phyloP scores from a whole-genome alignment of 2,329 filamentous ascomycete species.

The Hypoxylon rubiginosum region DNA sequence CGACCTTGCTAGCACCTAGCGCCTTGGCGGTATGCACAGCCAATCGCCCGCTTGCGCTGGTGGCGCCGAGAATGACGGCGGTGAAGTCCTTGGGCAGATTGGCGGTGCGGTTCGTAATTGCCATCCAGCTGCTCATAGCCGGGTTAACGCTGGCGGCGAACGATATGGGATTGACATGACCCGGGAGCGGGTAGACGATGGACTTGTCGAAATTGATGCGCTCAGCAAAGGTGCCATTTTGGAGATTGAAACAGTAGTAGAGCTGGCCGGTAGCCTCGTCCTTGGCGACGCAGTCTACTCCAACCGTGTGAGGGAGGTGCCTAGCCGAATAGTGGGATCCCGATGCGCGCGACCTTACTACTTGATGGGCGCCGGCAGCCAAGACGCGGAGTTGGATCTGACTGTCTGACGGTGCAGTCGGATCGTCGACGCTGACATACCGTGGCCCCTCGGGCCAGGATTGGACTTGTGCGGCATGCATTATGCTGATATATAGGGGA shows the following conservation, averaged over 20 bases:
- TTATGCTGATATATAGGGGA: slow-evolving; percentile 20
- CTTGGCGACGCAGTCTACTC: slow-evolving; percentile 66
- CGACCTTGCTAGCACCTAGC: slow-evolving; percentile 63
- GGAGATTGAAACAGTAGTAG: slow-evolving; percentile 63
- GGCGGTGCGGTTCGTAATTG: slow-evolving; percentile 60
- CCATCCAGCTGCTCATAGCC: slow-evolving; percentile 70
- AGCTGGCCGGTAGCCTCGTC: slow-evolving; percentile 59
- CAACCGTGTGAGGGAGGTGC: slow-evolving; percentile 64
- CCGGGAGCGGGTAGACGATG: slow-evolving; percentile 57
- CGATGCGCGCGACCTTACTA: slow-evolving; percentile 66
- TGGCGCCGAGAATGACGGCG: slow-evolving; percentile 66
- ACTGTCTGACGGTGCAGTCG: slow-evolving; percentile 53
- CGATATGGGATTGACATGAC: slow-evolving; percentile 60
- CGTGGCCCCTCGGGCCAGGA: slow-evolving; percentile 49
- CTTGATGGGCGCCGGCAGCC: slow-evolving; percentile 65
- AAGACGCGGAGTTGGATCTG: slow-evolving; percentile 65
- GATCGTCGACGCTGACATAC: slow-evolving; percentile 53
- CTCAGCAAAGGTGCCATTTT: slow-evolving; percentile 60
- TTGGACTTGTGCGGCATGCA: slow-evolving; percentile 49
- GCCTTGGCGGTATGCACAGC: slow-evolving; percentile 63
- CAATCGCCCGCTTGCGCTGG: slow-evolving; percentile 64
- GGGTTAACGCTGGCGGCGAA: slow-evolving; percentile 69
- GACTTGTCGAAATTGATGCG: slow-evolving; percentile 61
- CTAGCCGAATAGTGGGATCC: slow-evolving; percentile 68
- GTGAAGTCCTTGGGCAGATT: slow-evolving; percentile 59